phyloP scores from a whole-genome alignment of 1,139 yeast species.

The Entelexis sorbosivorans region DNA sequence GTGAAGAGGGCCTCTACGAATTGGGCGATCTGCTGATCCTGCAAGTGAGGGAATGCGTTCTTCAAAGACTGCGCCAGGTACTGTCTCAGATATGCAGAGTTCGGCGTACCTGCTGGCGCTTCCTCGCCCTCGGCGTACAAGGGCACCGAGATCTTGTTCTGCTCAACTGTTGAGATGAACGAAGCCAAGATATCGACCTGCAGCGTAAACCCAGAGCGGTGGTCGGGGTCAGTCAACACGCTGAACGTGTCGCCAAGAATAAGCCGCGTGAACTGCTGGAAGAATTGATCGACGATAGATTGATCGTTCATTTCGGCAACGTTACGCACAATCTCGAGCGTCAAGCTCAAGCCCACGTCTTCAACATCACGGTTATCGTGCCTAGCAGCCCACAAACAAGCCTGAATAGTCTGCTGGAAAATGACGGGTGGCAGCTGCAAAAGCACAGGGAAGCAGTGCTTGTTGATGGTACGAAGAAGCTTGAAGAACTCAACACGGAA shows the following conservation, averaged over 20 bases:
- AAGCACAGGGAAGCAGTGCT: slow-evolving; percentile 75
- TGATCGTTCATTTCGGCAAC: slow-evolving; percentile 63
- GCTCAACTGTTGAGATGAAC: slow-evolving; percentile 74
- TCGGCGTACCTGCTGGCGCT: slow-evolving; percentile 77
- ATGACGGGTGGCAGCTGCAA: slow-evolving; percentile 85
- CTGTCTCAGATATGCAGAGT: slow-evolving; percentile 66
- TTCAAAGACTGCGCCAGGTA: slow-evolving; percentile 72
- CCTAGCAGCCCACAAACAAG: slow-evolving; percentile 95
- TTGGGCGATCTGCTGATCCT: slow-evolving; percentile 65
- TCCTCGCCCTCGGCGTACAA: slow-evolving; percentile 52
- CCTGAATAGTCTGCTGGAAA: slow-evolving; percentile 80
- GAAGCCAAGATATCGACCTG: slow-evolving; percentile 80
- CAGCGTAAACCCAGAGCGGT: slow-evolving; percentile 85
- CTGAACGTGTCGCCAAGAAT: slow-evolving; percentile 84
- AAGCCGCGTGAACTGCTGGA: slow-evolving; percentile 77
- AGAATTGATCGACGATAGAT: slow-evolving; percentile 75
- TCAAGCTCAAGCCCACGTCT: slow-evolving; percentile 72
- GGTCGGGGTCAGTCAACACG: slow-evolving; percentile 94
- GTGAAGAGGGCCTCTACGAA: slow-evolving; percentile 64
- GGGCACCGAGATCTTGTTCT: slow-evolving; percentile 61
- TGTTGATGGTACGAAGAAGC: slow-evolving; percentile 73
- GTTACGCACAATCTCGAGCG: slow-evolving; percentile 70
- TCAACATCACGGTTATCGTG: slow-evolving; percentile 95
- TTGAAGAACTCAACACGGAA: slow-evolving; percentile 94
- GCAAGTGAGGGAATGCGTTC: slow-evolving; percentile 84